Percentiles rank a stretch among this genome's conserved stretches.
Evolutionary conservation across 1,139 yeast genomes (phyloP).

Genomic region (Candida smagusa): DNA sequence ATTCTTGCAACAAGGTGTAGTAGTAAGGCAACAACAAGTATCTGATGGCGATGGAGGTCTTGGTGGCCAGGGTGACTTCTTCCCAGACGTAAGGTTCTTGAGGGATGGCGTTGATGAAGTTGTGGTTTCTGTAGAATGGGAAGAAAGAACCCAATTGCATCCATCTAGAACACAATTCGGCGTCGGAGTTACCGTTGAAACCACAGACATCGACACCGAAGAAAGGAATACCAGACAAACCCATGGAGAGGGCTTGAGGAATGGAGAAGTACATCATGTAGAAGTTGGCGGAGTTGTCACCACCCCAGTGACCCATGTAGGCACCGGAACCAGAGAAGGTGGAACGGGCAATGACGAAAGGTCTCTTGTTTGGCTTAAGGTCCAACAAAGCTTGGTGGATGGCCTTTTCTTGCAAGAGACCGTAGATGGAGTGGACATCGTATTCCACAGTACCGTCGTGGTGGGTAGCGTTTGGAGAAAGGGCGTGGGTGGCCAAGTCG

Average conservation of each 20-base stretch:
- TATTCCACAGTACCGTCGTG: slow-evolving; percentile 28
- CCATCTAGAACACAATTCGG: slow-evolving; percentile 24
- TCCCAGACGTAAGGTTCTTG: slow-evolving; percentile 24
- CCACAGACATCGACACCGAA: slow-evolving; percentile 25
- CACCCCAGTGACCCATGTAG: slow-evolving; percentile 23
- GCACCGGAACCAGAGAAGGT: slow-evolving; percentile 20
- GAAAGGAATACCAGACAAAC: slow-evolving; percentile 20
- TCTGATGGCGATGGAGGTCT: slow-evolving; percentile 17
- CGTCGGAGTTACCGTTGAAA: slow-evolving; percentile 21
- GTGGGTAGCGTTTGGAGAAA: slow-evolving; percentile 30
- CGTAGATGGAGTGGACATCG: slow-evolving; percentile 21
- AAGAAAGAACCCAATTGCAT: slow-evolving; percentile 24
- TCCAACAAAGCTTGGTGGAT: slow-evolving; percentile 18
- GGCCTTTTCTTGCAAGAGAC: slow-evolving; percentile 18
- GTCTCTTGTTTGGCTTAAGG: slow-evolving; percentile 17
- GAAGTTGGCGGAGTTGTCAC: slow-evolving; percentile 20
- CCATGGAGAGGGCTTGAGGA: slow-evolving; percentile 22
- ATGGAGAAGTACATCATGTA: slow-evolving; percentile 20
- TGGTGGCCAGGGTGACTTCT: slow-evolving; percentile 17
- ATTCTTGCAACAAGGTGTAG: slow-evolving; percentile 19
- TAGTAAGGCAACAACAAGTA: slow-evolving; percentile 21
- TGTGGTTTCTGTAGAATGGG: slow-evolving; percentile 24
- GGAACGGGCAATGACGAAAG: slow-evolving; percentile 20
- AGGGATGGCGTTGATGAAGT: slow-evolving; percentile 18
- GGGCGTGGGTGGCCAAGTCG: slow-evolving; percentile 26